Evolutionary conservation across 2,329 filamentous ascomycete genomes (phyloP).

Genomic region (Neospermospora avenae): DNA sequence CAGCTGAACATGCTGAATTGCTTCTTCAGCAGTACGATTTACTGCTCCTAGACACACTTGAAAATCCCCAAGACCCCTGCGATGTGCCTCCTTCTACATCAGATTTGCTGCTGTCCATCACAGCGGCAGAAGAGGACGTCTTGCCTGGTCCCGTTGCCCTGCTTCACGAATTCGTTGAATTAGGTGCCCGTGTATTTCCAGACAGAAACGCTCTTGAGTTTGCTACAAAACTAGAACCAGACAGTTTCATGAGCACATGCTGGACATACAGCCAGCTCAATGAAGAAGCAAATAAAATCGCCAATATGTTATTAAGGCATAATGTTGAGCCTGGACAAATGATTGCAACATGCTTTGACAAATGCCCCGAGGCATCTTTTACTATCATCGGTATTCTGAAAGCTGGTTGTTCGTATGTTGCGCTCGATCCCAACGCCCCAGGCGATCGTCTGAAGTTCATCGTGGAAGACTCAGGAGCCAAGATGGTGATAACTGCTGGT

Average conservation of each 20-base stretch:
- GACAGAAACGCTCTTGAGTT: slow-evolving; percentile 72
- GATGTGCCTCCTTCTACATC: slow-evolving; percentile 20
- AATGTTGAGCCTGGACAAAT: slow-evolving; percentile 51
- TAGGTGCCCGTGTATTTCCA: slow-evolving; percentile 53
- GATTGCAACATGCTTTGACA: slow-evolving; percentile 38
- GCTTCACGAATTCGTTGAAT: slow-evolving; percentile 77
- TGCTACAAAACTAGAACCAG: slow-evolving; percentile 51
- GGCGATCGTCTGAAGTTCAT: slow-evolving; percentile 35
- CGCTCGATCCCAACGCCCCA: slow-evolving; percentile 40
- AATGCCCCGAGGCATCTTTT: slow-evolving; percentile 38
- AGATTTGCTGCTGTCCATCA: slow-evolving; percentile 58
- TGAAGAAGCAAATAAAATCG: slow-evolving; percentile 67
- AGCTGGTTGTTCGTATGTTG: slow-evolving; percentile 38
- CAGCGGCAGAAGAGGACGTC: slow-evolving; percentile 54
- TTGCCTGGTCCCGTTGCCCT: slow-evolving; percentile 56
- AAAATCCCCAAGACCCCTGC: slow-evolving; percentile 41
- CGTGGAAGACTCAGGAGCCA: slow-evolving; percentile 61
- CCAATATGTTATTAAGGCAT: slow-evolving; percentile 55
- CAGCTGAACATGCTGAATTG: slow-evolving; percentile 61
- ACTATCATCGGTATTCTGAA: slow-evolving; percentile 38
- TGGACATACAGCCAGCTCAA: slow-evolving; percentile 80
- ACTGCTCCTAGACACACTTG: slow-evolving; percentile 57
- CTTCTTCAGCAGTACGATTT: slow-evolving; percentile 71
- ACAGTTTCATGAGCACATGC: slow-evolving; percentile 43
- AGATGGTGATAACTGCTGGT: slow-evolving; percentile 57